A percentile compares a stretch with the other conserved stretches of the same genome.
These are phyloP conservation scores for Phaeosphaeria sp. DNA, from an alignment of 2,329 filamentous ascomycete genomes.

Conservation along the genomic window DNA sequence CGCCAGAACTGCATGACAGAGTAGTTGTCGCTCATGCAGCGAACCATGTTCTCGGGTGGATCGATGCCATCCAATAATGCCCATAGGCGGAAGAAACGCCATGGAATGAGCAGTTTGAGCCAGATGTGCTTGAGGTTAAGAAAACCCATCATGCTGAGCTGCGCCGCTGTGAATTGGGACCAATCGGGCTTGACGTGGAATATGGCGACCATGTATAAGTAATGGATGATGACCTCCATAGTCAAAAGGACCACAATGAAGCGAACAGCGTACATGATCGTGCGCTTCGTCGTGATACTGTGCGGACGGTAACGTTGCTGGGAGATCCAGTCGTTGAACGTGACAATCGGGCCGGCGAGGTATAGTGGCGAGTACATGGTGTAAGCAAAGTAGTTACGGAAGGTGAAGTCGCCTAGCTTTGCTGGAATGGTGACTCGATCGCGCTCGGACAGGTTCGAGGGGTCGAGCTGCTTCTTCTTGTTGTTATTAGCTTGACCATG, in stretches of 20 bases:
- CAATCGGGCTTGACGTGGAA: constrained; percentile 80
- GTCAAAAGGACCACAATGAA: constrained; percentile 80
- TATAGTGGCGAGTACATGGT: constrained; percentile 91
- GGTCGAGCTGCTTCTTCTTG: constrained; percentile 98
- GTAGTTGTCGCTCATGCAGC: constrained; percentile 95
- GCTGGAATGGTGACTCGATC: constrained; percentile 84
- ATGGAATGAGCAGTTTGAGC: constrained; percentile 95
- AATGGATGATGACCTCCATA: constrained; percentile 89
- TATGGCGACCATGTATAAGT: constrained; percentile 92
- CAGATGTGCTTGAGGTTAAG: constrained; percentile 98
- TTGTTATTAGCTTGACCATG: constrained; percentile 63
- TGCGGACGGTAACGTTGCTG: constrained; percentile 77
- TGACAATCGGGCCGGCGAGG: constrained; percentile 89
- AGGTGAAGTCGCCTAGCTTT: constrained; percentile 71
- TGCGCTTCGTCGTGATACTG: constrained; percentile 74
- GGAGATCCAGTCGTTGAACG: constrained; percentile 97
- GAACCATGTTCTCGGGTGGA: constrained; percentile 96
- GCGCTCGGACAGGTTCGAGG: constrained; percentile 81
- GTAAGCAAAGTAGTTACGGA: constrained; percentile 90
- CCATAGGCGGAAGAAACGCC: constrained; percentile 99
- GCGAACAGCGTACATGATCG: constrained; percentile 79
- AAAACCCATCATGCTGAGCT: constrained; percentile 88
- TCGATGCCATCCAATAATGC: constrained; percentile 88
- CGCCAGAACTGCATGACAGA: constrained; percentile 93
- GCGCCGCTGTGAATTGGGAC: constrained; percentile 81